Conservation (phyloP, 805 yeast genomes). For the Jamesozyma piceae region DNA sequence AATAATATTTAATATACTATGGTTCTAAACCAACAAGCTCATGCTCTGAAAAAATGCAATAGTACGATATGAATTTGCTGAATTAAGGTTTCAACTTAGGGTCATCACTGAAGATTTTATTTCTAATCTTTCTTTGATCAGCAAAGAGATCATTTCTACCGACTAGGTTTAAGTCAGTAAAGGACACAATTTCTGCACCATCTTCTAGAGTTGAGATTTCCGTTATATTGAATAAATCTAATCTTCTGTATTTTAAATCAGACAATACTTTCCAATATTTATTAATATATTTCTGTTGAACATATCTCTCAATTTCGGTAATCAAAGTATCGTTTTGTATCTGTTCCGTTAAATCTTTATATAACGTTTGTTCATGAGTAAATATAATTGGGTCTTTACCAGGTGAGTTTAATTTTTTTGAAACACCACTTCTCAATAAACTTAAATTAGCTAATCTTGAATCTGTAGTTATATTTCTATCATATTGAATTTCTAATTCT, state of each 20-base stretch:
- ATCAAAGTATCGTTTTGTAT: constrained; percentile 2
- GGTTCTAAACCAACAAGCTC: too few relatives aligned
- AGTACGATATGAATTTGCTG: neutral
- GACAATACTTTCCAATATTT: constrained; percentile 9
- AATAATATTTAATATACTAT: too few relatives aligned
- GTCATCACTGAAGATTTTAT: constrained; percentile 2
- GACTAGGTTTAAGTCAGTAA: constrained; percentile 6
- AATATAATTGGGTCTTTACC: constrained; percentile 17
- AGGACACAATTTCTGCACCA: neutral
- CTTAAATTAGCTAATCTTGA: constrained; percentile 8
- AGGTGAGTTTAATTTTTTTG: constrained; percentile 9
- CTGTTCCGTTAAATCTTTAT: neutral
- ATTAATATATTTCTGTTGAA: constrained; percentile 7
- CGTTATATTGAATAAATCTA: constrained; percentile 8
- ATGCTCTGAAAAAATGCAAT: too few relatives aligned
- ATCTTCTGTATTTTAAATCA: constrained; percentile 6
- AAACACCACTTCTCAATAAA: constrained; percentile 8
- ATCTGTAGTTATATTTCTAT: constrained; percentile 4
- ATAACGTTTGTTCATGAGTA: constrained; percentile 8
- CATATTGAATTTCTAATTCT: constrained; percentile 19
- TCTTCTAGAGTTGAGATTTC: neutral
- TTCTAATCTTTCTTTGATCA: neutral
- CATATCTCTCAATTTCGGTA: constrained; percentile 3
- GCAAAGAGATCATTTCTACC: constrained; percentile 4
- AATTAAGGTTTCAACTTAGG: neutral